Evolutionary conservation across 441 rosid genomes (phyloP).

Genomic region (Cnidoscolus chayamansa): DNA sequence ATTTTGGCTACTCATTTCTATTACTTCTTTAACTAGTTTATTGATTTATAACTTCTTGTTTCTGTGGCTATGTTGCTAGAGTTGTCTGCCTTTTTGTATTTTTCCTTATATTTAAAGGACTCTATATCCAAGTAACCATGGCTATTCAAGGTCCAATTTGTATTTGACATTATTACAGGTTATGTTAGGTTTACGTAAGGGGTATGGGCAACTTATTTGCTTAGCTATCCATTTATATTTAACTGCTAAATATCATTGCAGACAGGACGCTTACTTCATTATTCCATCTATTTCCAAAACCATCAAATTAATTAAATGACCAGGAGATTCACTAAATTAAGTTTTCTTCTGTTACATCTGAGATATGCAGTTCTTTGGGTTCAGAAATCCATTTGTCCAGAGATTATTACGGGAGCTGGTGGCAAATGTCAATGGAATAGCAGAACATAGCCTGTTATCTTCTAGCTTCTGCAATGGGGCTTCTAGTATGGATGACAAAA

Average conservation of each 20-base stretch:
- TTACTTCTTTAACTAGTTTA: neutral
- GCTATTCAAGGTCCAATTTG: neutral
- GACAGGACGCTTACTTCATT: slow-evolving; percentile 2
- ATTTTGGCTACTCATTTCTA: neutral
- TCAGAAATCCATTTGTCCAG: slow-evolving; percentile 71
- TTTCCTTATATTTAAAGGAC: neutral
- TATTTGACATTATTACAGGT: neutral
- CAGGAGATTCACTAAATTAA: slow-evolving; percentile 10
- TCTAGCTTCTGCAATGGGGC: slow-evolving; percentile 42
- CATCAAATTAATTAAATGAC: slow-evolving; percentile 1
- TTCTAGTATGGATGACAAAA: slow-evolving; percentile 29
- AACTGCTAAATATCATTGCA: neutral
- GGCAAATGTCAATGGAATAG: slow-evolving; percentile 52
- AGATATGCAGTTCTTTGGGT: slow-evolving; percentile 79
- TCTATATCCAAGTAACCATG: neutral
- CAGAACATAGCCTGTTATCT: slow-evolving; percentile 35
- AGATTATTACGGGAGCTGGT: slow-evolving; percentile 82
- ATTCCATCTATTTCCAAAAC: neutral
- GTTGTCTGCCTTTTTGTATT: neutral
- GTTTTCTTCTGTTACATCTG: slow-evolving; percentile 18
- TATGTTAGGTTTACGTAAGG: neutral
- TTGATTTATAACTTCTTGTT: slow-evolving; percentile 5
- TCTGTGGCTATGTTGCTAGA: neutral
- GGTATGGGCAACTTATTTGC: neutral
- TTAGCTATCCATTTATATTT: neutral